A percentile compares a stretch with the other conserved stretches of the same genome.
Conservation (phyloP, 78 protist species). For the Isochrysis galbana region DNA sequence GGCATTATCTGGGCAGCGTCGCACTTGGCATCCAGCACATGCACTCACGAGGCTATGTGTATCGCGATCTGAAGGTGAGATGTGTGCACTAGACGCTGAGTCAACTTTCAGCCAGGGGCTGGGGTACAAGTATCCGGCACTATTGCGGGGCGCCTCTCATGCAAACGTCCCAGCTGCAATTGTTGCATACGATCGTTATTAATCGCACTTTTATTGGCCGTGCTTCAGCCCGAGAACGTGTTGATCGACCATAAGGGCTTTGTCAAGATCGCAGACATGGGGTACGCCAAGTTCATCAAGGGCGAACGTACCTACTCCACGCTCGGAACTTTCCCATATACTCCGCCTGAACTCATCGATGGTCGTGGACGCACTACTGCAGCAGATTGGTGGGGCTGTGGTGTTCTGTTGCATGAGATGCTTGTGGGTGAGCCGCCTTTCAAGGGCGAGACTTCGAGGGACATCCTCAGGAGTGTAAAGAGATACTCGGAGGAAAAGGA, state of each 20-base stretch:
- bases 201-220: too few relatives aligned
- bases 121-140: too few relatives aligned
- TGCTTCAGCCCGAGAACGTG: conserved; percentile 11
- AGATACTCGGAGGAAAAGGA: background rate
- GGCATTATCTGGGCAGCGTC: background rate
- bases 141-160: too few relatives aligned
- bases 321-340: background rate
- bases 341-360: background rate
- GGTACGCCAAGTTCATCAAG: background rate
- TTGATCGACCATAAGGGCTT: background rate
- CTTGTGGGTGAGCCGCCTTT: conserved; percentile 15
- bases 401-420: background rate
- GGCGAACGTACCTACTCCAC: background rate
- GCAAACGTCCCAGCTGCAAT: too few relatives aligned
- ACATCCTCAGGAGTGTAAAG: background rate
- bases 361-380: background rate
- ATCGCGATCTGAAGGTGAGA: background rate
- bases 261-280: background rate
- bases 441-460: background rate
- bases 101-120: too few relatives aligned
- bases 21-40: background rate
- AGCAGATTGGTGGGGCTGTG: conserved; percentile 18
- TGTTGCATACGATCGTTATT: too few relatives aligned
- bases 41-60: background rate
- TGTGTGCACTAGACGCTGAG: too few relatives aligned